Conservation (phyloP, 1,139 yeast genomes). For the Hansenula anomala region DNA sequence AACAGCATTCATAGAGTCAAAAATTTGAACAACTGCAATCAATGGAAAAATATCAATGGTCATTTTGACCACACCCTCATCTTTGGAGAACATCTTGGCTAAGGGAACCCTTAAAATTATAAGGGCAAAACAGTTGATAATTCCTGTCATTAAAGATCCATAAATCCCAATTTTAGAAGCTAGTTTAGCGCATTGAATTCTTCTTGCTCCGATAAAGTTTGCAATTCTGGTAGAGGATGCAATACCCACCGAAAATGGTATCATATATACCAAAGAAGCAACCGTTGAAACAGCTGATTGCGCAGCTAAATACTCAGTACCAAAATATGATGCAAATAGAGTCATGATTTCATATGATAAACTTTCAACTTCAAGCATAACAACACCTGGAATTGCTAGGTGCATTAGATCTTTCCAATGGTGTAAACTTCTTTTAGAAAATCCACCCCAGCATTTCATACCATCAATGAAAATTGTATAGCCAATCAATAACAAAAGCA, state of each 20-base stretch:
- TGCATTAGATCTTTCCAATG: constrained; percentile 58
- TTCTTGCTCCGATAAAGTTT: constrained; percentile 78
- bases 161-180: constrained; percentile 62
- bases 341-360: constrained; percentile 71
- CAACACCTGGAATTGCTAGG: constrained; percentile 67
- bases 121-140: constrained; percentile 49
- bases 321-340: constrained; percentile 70
- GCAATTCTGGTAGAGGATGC: constrained; percentile 88
- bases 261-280: constrained; percentile 76
- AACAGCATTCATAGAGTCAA: constrained; percentile 79
- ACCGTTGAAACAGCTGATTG: constrained; percentile 84
- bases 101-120: constrained; percentile 48
- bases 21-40: constrained; percentile 67
- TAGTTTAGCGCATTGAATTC: constrained; percentile 54
- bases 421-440: constrained; percentile 40
- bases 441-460: constrained; percentile 69
- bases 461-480: constrained; percentile 63
- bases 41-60: constrained; percentile 60
- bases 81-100: constrained; percentile 67
- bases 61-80: constrained; percentile 52
- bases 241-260: constrained; percentile 85
- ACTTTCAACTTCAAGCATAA: constrained; percentile 73
- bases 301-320: constrained; percentile 80
- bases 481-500: constrained; percentile 48
- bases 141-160: constrained; percentile 55